Evolutionary conservation across 2,329 filamentous ascomycete genomes (phyloP), one percentile per base, ranked within the genome.

Genomic region (Calonectria hongkongensis): DNA sequence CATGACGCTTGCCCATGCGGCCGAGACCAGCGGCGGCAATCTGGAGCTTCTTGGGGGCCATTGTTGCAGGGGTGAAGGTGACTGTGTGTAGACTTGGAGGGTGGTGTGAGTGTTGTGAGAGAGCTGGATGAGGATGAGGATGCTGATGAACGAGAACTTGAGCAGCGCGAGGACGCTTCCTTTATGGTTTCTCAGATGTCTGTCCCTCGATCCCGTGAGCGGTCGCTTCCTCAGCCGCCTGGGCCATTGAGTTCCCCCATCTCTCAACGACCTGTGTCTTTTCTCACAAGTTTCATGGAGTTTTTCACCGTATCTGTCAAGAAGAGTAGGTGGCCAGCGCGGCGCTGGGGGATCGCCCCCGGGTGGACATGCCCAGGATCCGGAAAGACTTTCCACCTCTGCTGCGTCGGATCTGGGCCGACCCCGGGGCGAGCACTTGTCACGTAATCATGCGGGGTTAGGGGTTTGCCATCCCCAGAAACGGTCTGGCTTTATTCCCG

Each of bases 1-100:
- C 88, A 80, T 89, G 88, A n/a, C 87, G 84, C 71, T 86, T 85
- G 60, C 88, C 88, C 86, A 89, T 89, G 75, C 88, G 86, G 39
- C 88, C 88, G 62, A 89, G 86, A 58, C 88, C 88, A 47, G 86
- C 86, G 64, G 86, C 86, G 66, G 83, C 88, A 74, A 89, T 81
- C 74, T 85, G 82, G 68, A 88, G 80, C 74, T 82, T 84, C 60
- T 71, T 68, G 27, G 81, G 74, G 64, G 69, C 64, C 64, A 71
- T 71, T 69, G 45, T 51, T 64, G 33, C 16, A 51, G 28, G 43
- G 27, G 60, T 18, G 15, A n/a, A 21, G 48, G 51, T 43, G 48
- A 45, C 25, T 28, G 30, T 48, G 45, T 48, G 45, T 18, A 18
- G 58, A n/a, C 48, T 27, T 43, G 36, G 39, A 41, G 25, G 54